Percentiles rank a stretch among this genome's conserved stretches.
These are phyloP conservation scores for Fusarium nygamai DNA, from an alignment of 2,329 filamentous ascomycete genomes.

Conservation along the genomic window DNA sequence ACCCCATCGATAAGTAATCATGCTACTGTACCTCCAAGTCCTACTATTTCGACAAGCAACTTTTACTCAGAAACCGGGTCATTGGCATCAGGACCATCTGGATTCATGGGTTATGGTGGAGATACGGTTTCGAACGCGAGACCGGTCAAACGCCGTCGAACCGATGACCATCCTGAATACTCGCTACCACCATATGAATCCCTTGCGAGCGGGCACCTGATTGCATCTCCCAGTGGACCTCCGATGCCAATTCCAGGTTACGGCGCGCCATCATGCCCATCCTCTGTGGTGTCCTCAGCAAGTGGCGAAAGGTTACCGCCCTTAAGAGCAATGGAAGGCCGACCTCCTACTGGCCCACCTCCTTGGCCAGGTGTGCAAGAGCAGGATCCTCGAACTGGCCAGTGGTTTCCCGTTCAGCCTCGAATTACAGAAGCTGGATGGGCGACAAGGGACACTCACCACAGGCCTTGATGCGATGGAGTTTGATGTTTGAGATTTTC, in stretches of 20 bases:
- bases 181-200: constrained; percentile 53
- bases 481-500: constrained; percentile 4
- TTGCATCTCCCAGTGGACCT: constrained; percentile 48
- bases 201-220: constrained; percentile 36
- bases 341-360: constrained; percentile 34
- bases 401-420: constrained; percentile 48
- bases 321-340: constrained; percentile 56
- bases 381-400: constrained; percentile 50
- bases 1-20: constrained; percentile 65
- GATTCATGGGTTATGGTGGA: constrained; percentile 47
- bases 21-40: constrained; percentile 63
- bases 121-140: constrained; percentile 58
- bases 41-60: constrained; percentile 51
- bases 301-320: constrained; percentile 59
- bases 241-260: constrained; percentile 54
- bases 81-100: constrained; percentile 40
- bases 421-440: constrained; percentile 49
- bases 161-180: constrained; percentile 58
- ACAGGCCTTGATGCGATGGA: constrained; percentile 37
- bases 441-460: constrained; percentile 45
- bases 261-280: constrained; percentile 49
- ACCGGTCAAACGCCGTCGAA: constrained; percentile 57
- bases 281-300: constrained; percentile 48
- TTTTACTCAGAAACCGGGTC: constrained; percentile 53
- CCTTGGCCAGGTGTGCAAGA: constrained; percentile 45